Base-by-base conservation (phyloP, 2,329 filamentous ascomycete genomes). In the Fusarium incarnatum region DNA sequence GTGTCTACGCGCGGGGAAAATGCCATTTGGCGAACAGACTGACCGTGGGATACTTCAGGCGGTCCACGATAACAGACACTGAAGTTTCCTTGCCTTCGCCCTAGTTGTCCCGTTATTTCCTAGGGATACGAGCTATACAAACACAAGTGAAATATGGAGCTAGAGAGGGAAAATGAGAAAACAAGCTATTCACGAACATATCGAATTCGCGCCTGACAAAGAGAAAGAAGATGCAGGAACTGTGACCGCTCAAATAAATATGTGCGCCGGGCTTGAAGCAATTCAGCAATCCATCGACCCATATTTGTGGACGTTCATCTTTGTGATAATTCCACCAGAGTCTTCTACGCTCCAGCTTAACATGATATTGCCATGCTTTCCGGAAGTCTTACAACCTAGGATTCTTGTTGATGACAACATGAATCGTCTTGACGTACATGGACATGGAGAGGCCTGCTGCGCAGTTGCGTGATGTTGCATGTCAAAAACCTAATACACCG, bases 1-100 rank as follows among this genome's bases (percentile, higher is more conserved):
- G 42, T 61, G 32, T 40, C 30, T 20, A 27, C 27, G 23, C 23
- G 34, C 12, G 25, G 40, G 41, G 56, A 32, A 50, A 60, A 46
- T 30, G 56, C 27, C 15, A 30, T 56, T 55, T 53, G 54, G 68
- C 52, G 47, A 68, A 72, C 72, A 74, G 68, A 72, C 56, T 75
- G 72, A 54, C 67, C 67, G 58, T 60, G 67, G 60, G 56, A 64
- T 53, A 52, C 49, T 56, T 56, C 45, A 63, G 34, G 56, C 63
- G 63, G 58, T 50, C 25, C 48, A 27, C 34, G 52, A 60, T 25
- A 54, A 59, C 67, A 48, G 59, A 67, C 59, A 57, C 64, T 44
- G 69, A 60, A 75, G 63, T 65, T 66, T 67, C 15, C 44, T 32
- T n/a, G 12, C 42, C 30, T 68, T 67, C 49, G 50, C 50, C 59